A percentile compares a stretch with the other conserved stretches of the same genome.
Conservation (phyloP, 148 eudicot genomes). For the Linanthus parryae region DNA sequence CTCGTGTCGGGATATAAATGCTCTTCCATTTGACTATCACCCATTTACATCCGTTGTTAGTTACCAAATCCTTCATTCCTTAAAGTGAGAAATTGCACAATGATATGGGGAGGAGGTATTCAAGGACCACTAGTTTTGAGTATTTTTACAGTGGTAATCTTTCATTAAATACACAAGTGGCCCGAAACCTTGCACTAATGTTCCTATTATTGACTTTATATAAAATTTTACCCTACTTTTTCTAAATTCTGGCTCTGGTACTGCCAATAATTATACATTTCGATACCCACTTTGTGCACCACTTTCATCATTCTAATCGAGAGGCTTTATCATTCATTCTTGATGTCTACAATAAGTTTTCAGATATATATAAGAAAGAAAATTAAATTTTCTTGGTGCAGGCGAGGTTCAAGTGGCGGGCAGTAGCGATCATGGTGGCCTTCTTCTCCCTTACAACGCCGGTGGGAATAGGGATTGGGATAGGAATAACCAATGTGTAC, state of each 20-base stretch:
- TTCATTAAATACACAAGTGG: not conserved
- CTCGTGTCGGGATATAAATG: not conserved
- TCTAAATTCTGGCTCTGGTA: not conserved
- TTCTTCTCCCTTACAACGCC: slow-evolving; percentile 15
- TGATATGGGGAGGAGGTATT: not conserved
- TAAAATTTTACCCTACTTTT: not conserved
- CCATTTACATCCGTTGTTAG: not conserved
- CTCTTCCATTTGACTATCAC: not conserved
- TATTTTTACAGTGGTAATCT: not conserved
- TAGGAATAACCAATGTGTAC: slow-evolving; percentile 1
- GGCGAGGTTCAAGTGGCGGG: slow-evolving; percentile 6
- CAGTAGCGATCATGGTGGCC: not conserved
- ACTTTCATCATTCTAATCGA: no score
- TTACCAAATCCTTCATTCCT: not conserved
- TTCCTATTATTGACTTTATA: no score
- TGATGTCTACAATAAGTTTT: not conserved
- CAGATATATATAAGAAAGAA: not conserved
- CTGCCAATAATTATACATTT: no score
- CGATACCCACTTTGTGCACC: no score
- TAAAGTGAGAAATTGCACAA: not conserved
- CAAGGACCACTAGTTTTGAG: not conserved
- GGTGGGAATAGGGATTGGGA: slow-evolving; percentile 8
- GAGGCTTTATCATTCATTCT: not conserved
- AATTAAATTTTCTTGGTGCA: not conserved
- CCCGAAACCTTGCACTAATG: not conserved